Base-by-base conservation (phyloP, 2,329 filamentous ascomycete species). In the Mycosphaerella sp. region DNA sequence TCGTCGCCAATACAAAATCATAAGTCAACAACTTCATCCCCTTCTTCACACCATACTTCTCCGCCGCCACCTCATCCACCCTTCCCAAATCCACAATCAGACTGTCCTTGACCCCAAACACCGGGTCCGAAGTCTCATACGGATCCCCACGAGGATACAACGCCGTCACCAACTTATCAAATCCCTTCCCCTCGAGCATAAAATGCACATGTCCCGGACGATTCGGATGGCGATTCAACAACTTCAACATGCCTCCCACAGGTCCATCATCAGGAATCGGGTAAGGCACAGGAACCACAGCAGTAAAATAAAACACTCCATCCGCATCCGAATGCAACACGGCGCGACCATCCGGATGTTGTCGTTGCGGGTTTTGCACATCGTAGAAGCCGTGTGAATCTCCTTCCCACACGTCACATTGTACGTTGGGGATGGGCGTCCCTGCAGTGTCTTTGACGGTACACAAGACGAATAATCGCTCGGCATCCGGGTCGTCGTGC, bases 181-280 rank as follows among this genome's bases (percentile, higher is more conserved):
- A 90, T 0, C 86, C 86, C 31, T 77, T 70, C 74, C 88, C 89
- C 66, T 85, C 81, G 72, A 95, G 89, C 86, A 93, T 93, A 64
- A 92, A 92, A 69, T 92, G 88, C 76, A 92, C 80, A 70, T 92
- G 88, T n/a, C 83, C 80, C 1, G 88, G 88, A 49, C 88, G 74
- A 74, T 83, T 90, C 48, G 82, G 82, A 72, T 92, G 88, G 12
- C 88, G 75, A 8, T 79, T 77, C 62, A 92, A 67, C 12, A 45
- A 17, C 17, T 39, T 34, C 39, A 49, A 34, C 50, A 52, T 49
- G 14, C 36, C 34, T 48, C 58, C 48, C 47, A 95, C 88, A 0
- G 89, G 89, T 6, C 87, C 87, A 70, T 95, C 88, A 62, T 88
- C 78, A 1, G 89, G 87, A 64, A 95, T 92, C 0, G 87, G 85